phyloP scores from a whole-genome alignment of 306 rosid species.

The Rosa chinensis region DNA sequence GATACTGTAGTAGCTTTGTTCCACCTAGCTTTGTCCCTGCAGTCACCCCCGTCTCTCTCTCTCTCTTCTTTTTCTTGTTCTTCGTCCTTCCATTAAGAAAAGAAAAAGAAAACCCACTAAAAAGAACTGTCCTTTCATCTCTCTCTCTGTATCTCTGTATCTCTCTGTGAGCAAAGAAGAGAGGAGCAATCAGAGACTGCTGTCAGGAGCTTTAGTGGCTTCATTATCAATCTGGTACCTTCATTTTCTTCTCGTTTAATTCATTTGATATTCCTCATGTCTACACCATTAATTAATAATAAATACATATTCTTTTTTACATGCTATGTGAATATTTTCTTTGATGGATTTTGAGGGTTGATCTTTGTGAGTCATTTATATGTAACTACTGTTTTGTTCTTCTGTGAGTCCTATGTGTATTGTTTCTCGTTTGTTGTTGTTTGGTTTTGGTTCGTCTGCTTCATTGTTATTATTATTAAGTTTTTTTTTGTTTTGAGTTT shows the following conservation, averaged over 20 bases:
- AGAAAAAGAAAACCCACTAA: neutral
- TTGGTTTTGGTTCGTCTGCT: neutral
- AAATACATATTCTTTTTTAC: neutral
- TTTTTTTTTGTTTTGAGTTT: neutral
- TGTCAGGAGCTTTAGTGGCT: neutral
- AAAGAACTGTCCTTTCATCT: neutral
- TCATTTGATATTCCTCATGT: neutral
- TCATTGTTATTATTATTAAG: neutral
- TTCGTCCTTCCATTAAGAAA: neutral
- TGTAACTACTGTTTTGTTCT: neutral
- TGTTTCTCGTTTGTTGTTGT: neutral
- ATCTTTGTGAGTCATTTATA: neutral
- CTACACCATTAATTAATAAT: neutral
- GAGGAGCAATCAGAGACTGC: neutral
- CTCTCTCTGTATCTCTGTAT: neutral
- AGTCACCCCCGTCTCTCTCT: neutral
- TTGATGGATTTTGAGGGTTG: conserved; percentile 1
- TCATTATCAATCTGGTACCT: conserved; percentile 7
- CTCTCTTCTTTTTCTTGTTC: neutral
- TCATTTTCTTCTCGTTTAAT: conserved; percentile 2
- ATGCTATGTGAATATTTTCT: neutral
- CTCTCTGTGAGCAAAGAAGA: neutral
- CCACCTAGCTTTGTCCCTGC: neutral
- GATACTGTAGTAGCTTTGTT: neutral
- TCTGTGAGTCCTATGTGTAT: neutral